phyloP scores from a whole-genome alignment of 2,329 filamentous ascomycete genomes.

The Podosphaera leucotricha region DNA sequence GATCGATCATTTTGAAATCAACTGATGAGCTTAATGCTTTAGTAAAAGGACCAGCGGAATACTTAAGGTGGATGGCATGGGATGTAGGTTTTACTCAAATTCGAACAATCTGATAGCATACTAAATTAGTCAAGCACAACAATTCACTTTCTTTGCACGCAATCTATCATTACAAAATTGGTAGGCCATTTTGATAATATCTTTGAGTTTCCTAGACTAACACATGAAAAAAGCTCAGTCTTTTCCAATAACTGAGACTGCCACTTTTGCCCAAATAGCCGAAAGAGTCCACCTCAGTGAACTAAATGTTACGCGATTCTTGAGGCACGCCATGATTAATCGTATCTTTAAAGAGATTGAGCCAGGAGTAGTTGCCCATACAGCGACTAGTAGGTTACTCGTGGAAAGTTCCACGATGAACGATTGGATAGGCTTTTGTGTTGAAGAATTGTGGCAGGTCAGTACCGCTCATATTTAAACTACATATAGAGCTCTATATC shows the following conservation, averaged over 20 bases:
- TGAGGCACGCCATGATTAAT: slow-evolving; percentile 34
- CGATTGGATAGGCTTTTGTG: slow-evolving; percentile 31
- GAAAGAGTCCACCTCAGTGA: slow-evolving; percentile 23
- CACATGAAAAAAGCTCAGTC: slow-evolving; percentile 22
- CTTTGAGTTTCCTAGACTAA: slow-evolving; percentile 4
- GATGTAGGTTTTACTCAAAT: slow-evolving; percentile 18
- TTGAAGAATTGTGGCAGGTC: slow-evolving; percentile 24
- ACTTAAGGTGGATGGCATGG: slow-evolving; percentile 28
- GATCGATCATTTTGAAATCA: slow-evolving; percentile 22
- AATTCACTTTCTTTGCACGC: slow-evolving; percentile 26
- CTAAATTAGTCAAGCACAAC: slow-evolving; percentile 19
- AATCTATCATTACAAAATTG: slow-evolving; percentile 26
- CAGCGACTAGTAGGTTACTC: slow-evolving; percentile 27
- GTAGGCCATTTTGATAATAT: slow-evolving; percentile 14
- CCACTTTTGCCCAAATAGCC: slow-evolving; percentile 23
- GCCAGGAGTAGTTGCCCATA: slow-evolving; percentile 29
- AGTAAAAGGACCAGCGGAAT: slow-evolving; percentile 26
- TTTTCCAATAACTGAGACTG: slow-evolving; percentile 23
- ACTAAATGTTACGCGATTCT: slow-evolving; percentile 25
- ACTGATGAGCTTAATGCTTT: slow-evolving; percentile 24
- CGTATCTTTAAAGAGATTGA: slow-evolving; percentile 28
- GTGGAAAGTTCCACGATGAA: slow-evolving; percentile 24
- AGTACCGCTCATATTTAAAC: neutral
- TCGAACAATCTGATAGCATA: neutral
- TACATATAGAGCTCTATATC: neutral